Conservation (phyloP, 345 rosid genomes). For the Hirschfeldia incana region DNA sequence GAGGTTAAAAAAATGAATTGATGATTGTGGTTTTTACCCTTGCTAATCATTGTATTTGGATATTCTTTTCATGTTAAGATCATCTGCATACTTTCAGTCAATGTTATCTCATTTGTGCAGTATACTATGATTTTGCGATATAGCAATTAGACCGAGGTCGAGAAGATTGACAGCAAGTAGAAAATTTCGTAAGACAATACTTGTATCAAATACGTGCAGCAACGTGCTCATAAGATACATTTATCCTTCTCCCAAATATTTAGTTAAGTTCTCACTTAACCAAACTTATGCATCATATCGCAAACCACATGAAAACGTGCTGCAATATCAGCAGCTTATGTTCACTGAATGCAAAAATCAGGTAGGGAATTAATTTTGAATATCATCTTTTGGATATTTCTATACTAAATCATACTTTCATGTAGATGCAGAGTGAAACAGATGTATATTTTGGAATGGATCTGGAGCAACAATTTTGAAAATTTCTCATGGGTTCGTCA, state of each 20-base stretch:
- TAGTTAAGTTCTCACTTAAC: background rate
- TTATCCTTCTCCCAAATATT: constrained; percentile 1
- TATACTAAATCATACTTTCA: background rate
- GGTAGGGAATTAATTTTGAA: constrained; percentile 32
- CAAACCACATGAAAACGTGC: constrained; percentile 10
- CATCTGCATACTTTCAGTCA: too few species aligned
- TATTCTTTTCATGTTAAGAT: too few species aligned
- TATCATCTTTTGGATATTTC: background rate
- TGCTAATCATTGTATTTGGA: too few species aligned
- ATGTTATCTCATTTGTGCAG: constrained; percentile 8
- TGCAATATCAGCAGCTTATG: constrained; percentile 39
- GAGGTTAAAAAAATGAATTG: too few species aligned
- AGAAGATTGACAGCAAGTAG: constrained; percentile 58
- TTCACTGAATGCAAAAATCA: constrained; percentile 48
- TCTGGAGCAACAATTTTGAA: constrained; percentile 57
- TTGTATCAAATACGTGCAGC: constrained; percentile 44
- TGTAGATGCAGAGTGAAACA: constrained; percentile 46
- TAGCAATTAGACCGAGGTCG: constrained; percentile 59
- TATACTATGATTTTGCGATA: constrained; percentile 12
- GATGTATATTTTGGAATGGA: constrained; percentile 50
- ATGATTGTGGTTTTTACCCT: too few species aligned
- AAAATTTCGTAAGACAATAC: constrained; percentile 55
- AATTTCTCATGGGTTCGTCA: constrained; percentile 52
- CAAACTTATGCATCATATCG: constrained; percentile 7
- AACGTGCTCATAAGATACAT: constrained; percentile 47